phyloP scores from a whole-genome alignment of 371 early-diverging fungal species.

The Actinomucor elegans region DNA sequence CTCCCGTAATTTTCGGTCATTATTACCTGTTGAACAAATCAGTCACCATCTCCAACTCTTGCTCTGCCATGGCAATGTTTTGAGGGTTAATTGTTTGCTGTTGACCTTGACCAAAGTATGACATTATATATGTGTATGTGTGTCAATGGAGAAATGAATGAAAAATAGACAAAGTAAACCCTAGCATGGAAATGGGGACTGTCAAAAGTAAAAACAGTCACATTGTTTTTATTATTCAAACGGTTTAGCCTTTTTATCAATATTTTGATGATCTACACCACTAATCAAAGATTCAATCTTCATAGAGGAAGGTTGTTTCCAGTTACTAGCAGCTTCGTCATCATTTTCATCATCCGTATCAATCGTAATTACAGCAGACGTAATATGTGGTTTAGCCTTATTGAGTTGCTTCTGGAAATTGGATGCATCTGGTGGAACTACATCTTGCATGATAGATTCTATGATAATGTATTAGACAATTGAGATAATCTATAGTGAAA shows the following conservation, averaged over 20 bases:
- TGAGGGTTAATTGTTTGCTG: constrained; percentile 66
- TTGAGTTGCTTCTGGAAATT: neutral
- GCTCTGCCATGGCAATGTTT: constrained; percentile 82
- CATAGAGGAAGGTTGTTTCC: constrained; percentile 26
- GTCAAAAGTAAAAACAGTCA: neutral
- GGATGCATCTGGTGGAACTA: neutral
- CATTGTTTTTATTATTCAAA: neutral
- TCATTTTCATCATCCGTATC: constrained; percentile 5
- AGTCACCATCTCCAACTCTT: constrained; percentile 82
- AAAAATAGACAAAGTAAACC: neutral
- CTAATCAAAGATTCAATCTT: constrained; percentile 31
- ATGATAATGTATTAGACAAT: too few species aligned
- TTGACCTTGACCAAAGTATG: constrained; percentile 47
- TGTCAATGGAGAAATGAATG: neutral
- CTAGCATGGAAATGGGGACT: neutral
- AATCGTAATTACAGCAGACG: constrained; percentile 6
- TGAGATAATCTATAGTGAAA: too few species aligned
- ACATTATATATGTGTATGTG: constrained; percentile 24
- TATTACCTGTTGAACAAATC: constrained; percentile 79
- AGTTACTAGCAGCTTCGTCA: neutral
- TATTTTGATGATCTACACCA: constrained; percentile 11
- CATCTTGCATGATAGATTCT: neutral
- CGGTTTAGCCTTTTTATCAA: neutral
- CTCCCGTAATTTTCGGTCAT: constrained; percentile 70
- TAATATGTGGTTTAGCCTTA: neutral